Evolutionary conservation across 73 alveolate species (phyloP).

Genomic region (Symbiodinium natans): DNA sequence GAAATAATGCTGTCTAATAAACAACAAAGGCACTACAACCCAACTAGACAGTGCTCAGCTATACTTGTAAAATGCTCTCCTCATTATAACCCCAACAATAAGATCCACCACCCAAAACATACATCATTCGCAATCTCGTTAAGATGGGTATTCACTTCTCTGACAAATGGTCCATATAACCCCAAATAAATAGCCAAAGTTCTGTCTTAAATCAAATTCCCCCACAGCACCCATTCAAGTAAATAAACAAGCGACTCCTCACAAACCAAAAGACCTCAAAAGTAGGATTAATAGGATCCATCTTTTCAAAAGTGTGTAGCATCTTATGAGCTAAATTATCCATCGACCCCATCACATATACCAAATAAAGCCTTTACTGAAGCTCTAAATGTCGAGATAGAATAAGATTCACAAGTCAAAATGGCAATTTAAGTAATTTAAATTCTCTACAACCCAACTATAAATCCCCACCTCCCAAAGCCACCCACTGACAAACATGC

Average conservation of each 20-base stretch:
- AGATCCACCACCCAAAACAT: background rate
- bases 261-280: background rate
- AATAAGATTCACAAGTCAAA: too few species aligned
- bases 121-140: constrained; percentile 45
- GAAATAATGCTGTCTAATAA: constrained; percentile 39
- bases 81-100: background rate
- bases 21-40: background rate
- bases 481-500: too few species aligned
- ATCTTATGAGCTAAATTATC: too few species aligned
- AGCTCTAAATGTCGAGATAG: too few species aligned
- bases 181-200: constrained; percentile 46
- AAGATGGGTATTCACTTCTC: constrained; percentile 53
- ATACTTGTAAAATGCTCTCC: constrained; percentile 20
- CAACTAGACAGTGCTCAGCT: background rate
- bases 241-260: background rate
- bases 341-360: too few species aligned
- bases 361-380: too few species aligned
- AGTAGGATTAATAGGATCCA: constrained; percentile 40
- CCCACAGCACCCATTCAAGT: too few species aligned
- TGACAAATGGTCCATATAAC: constrained; percentile 31
- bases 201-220: background rate
- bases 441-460: too few species aligned
- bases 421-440: constrained; percentile 21
- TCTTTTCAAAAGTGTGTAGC: too few species aligned
- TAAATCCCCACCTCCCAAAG: too few species aligned